Evolutionary conservation across 768 basidiomycete genomes (phyloP), one percentile per base, ranked within the genome.

Genomic region (Krasilnikovozyma curviuscula): DNA sequence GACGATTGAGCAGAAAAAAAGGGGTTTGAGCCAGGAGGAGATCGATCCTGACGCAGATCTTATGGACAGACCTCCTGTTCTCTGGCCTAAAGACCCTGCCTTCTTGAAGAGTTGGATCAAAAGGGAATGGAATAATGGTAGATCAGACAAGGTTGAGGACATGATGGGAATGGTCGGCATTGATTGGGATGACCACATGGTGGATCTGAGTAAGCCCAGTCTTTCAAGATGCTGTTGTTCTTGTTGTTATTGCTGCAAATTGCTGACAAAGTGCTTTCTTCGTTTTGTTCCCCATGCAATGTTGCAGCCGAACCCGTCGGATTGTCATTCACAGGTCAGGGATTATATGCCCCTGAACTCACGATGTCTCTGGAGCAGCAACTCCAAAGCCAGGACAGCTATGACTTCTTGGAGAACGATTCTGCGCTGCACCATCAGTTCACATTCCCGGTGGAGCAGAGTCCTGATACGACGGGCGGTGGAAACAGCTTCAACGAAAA

Each of bases 1-100:
- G 5, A 52, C 50, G 34, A 52, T 52, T 35, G 46, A 52, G 10
- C 50, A 52, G 46, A 52, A 52, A 42, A 39, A 47, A 30, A 44
- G 50, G 14, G 50, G 50, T 5, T 40, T 37, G 16, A 35, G 39
- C 12, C 25, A 37, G 27, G 45, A 46, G 7, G 50, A 52, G 18
- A 41, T 52, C 10, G 50, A 52, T 40, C 50, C 50, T 9, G 50
- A 52, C 31, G 13, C 21, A 10, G 46, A 42, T 2, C 1, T 5
- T 37, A 8, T 8, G 9, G 18, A 21, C 21, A 51, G 50, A 0
- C 33, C n/a, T n/a, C n/a, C 50, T 7, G 32, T 46, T 4, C 35
- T 46, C 14, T 21, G 34, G 33, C 44, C 44, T 3, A 46, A 35
- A n/a, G 44, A 46, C 19, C 44, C 44, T n/a, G 38, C 23, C n/a